Evolutionary conservation across 768 basidiomycete species (phyloP).

Genomic region (Naganishia antarctica): DNA sequence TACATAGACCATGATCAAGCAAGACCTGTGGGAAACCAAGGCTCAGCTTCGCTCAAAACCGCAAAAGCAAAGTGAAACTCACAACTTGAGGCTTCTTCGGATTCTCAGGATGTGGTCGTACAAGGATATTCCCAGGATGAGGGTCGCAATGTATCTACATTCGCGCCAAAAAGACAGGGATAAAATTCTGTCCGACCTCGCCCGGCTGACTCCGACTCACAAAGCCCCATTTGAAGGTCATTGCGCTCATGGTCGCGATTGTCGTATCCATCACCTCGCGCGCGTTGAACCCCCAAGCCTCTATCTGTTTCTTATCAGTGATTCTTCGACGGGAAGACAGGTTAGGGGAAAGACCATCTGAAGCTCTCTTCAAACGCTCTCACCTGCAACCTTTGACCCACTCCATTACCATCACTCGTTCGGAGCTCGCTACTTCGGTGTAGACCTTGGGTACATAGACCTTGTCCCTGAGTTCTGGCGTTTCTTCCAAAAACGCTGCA

Average conservation of each 20-base stretch:
- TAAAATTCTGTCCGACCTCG: background rate
- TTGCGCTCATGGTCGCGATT: slow-evolving; percentile 76
- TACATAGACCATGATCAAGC: slow-evolving; percentile 81
- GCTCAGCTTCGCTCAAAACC: background rate
- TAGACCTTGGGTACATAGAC: slow-evolving; percentile 66
- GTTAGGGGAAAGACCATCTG: background rate
- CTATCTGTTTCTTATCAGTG: slow-evolving; percentile 49
- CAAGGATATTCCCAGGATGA: slow-evolving; percentile 58
- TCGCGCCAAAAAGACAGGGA: background rate
- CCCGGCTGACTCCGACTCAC: slow-evolving; percentile 53
- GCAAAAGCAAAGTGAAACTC: slow-evolving; percentile 6
- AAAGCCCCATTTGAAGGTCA: slow-evolving; percentile 87
- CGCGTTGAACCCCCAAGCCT: slow-evolving; percentile 44
- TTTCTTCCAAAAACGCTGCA: slow-evolving; percentile 62
- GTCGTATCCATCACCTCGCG: slow-evolving; percentile 71
- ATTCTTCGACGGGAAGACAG: slow-evolving; percentile 34
- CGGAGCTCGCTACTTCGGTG: slow-evolving; percentile 53
- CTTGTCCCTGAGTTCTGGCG: slow-evolving; percentile 63
- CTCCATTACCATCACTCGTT: slow-evolving; percentile 58
- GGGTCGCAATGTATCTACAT: slow-evolving; percentile 60
- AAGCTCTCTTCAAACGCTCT: too few relatives aligned
- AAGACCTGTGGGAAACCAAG: slow-evolving; percentile 59
- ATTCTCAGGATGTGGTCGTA: slow-evolving; percentile 62
- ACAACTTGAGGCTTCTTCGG: slow-evolving; percentile 51
- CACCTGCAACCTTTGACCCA: slow-evolving; percentile 48